Evolutionary conservation across 148 eudicot species (phyloP), one percentile per base, ranked within the genome.

Genomic region (Rhododendron molle): DNA sequence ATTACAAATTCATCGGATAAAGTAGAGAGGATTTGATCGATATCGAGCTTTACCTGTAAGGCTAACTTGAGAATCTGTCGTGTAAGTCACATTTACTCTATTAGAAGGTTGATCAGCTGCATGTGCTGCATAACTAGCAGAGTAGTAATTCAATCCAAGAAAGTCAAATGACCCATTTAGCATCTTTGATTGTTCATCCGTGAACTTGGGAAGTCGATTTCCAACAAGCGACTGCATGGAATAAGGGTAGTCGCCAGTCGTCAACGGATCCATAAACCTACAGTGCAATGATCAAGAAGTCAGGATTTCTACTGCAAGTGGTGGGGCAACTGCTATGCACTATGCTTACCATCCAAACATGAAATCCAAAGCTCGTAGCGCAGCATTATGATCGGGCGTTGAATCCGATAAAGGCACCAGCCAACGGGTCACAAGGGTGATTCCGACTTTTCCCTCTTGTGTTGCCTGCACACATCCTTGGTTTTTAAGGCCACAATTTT

Each of bases 121-220:
- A 81, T 90, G 78, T 1, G 90, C 83, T 76, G 92, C 94, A 82
- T 93, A 93, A 78, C 83, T 87, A 74, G 91, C 86, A 7, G 94
- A 88, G 81, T 93, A 93, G 83, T 93, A 90, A 83, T 93, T 92
- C 30, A 93, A 21, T 47, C 96, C 96, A 23, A 93, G 82, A 84
- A 90, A 93, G 88, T 93, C 96, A 69, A 80, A 86, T 2, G 96
- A 93, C n/a, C 89, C 89, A 14, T 86, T 89, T 43, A 91, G 30
- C 80, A 83, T 38, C 5, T 77, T 73, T 0, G 80, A 77, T 83
- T 91, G 85, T 52, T 89, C 85, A 7, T 50, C 44, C 6, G 91
- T 81, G 82, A 91, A 91, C 34, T 85, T 71, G 11, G 89, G 92
- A 72, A 91, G 84, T 56, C 92, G 47, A 6, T 77, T 49, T 78